A percentile compares a stretch with the other conserved stretches of the same genome.
These are phyloP conservation scores for Saksenaea vasiformis DNA, from an alignment of 371 early-diverging fungal species.

Conservation along the genomic window DNA sequence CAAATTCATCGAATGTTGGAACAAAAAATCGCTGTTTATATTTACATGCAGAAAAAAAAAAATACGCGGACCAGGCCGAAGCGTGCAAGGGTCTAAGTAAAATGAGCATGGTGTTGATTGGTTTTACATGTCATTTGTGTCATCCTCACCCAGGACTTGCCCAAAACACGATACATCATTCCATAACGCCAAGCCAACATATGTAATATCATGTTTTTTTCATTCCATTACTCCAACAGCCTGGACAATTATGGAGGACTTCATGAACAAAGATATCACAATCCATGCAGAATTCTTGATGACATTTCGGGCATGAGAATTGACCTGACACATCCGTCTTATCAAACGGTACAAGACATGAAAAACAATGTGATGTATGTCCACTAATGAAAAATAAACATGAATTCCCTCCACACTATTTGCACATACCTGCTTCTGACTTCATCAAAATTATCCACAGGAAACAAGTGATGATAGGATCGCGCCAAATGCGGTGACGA, in stretches of 20 bases:
- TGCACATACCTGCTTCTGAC: constrained; percentile 37
- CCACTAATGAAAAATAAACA: constrained; percentile 24
- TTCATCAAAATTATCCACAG: constrained; percentile 75
- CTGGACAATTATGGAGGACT: constrained; percentile 91
- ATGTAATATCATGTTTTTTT: constrained; percentile 11
- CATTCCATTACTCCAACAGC: constrained; percentile 61
- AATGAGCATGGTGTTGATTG: background rate
- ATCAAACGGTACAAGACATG: constrained; percentile 45
- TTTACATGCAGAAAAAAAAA: constrained; percentile 1
- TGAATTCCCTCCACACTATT: background rate
- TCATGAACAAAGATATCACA: constrained; percentile 96
- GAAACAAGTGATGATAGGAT: constrained; percentile 96
- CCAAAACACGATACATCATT: background rate
- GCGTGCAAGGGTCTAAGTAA: background rate
- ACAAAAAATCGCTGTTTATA: background rate
- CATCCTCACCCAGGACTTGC: background rate
- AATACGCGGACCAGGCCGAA: background rate
- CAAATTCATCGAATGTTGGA: background rate
- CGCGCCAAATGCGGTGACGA: constrained; percentile 92
- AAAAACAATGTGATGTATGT: constrained; percentile 41
- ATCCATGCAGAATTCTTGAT: constrained; percentile 84
- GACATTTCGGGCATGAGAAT: constrained; percentile 81
- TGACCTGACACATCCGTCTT: constrained; percentile 40
- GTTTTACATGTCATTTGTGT: background rate
- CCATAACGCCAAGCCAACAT: background rate